A percentile compares a stretch with the other conserved stretches of the same genome.
Evolutionary conservation across 192 early-diverging fungal species (phyloP).

Genomic region (Podila epigama): DNA sequence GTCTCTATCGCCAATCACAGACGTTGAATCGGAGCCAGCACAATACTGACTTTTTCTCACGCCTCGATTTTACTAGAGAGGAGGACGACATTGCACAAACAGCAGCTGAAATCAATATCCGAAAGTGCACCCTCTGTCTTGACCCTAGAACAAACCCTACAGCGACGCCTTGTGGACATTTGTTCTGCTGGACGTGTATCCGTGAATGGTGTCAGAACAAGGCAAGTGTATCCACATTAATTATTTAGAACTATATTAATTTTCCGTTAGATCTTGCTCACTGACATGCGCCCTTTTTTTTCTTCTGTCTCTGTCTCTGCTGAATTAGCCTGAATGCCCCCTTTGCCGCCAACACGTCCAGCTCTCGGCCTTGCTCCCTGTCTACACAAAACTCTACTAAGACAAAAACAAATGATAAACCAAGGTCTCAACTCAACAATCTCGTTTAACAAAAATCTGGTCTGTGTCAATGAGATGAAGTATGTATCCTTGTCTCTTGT

Average conservation of each 20-base stretch:
- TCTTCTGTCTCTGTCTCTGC: slow-evolving; percentile 10
- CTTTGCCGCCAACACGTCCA: slow-evolving; percentile 86
- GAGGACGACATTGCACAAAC: slow-evolving; percentile 13
- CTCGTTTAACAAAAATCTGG: not conserved
- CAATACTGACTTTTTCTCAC: no score
- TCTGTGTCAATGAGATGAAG: no score
- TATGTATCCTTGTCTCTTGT: not conserved
- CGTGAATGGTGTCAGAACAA: slow-evolving; percentile 93
- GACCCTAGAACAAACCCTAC: slow-evolving; percentile 78
- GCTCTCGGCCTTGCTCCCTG: slow-evolving; percentile 75
- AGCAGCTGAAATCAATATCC: slow-evolving; percentile 27
- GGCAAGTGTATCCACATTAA: slow-evolving; percentile 49
- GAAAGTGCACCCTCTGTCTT: slow-evolving; percentile 91
- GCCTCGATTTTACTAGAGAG: no score
- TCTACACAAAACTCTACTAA: slow-evolving; percentile 72
- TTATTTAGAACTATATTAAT: not conserved
- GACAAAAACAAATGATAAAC: not conserved
- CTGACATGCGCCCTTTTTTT: slow-evolving; percentile 4
- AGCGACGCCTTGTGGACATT: slow-evolving; percentile 91
- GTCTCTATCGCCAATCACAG: no score
- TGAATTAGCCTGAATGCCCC: slow-evolving; percentile 85
- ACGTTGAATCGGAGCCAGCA: no score
- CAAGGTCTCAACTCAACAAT: not conserved
- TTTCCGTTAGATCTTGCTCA: no score
- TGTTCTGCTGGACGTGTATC: slow-evolving; percentile 96